Base-by-base conservation (phyloP, 139 green algal genomes). In the Zygnema cylindricum region DNA sequence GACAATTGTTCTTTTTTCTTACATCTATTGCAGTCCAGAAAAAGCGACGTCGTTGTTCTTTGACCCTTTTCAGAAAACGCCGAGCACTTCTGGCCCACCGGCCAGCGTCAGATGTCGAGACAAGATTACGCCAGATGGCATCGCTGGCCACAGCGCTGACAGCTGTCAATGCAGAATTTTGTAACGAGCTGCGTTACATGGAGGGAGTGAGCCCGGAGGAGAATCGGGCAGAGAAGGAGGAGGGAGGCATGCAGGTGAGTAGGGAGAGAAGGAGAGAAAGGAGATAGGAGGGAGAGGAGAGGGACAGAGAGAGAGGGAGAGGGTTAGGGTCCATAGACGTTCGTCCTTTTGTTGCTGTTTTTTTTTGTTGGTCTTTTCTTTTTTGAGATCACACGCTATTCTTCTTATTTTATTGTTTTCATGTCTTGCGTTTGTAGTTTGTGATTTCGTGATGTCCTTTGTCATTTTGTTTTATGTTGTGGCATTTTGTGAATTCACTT, bases 121-220 rank as follows among this genome's bases (percentile, higher is more conserved):
- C 69, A 16, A 69, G 82, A 1, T 71, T 88, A 16, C 38, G 84
- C 38, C 82, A 88, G 23, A 84, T 88, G 30, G 69, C 43, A 41
- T 88, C 82, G 35, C 40, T 88, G 30, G 82, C 82, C 1, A 88
- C 82, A n/a, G 82, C 82, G 25, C 40, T 88, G 82, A 88, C 82
- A 7, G 39, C 82, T n/a, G 36, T 85, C 2, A 75, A 71, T 69
- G 82, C 75, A 43, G 33, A 38, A 25, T 88, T 88, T 71, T 84
- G 39, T 25, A 75, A 88, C 22, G 71, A 55, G 33, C 38, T 88
- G 22, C 36, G 55, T 1, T 88, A 88, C 75, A 42, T 85, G 36
- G 33, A 33, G 35, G 69, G 55, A 42, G 36, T 23, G 22, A 71
- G 55, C 38, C 82, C 82, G 16, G n/a, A 75, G 23, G 36, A 39